Conservation (phyloP, 1,284 basidiomycete species). For the Puccinia horiana region DNA sequence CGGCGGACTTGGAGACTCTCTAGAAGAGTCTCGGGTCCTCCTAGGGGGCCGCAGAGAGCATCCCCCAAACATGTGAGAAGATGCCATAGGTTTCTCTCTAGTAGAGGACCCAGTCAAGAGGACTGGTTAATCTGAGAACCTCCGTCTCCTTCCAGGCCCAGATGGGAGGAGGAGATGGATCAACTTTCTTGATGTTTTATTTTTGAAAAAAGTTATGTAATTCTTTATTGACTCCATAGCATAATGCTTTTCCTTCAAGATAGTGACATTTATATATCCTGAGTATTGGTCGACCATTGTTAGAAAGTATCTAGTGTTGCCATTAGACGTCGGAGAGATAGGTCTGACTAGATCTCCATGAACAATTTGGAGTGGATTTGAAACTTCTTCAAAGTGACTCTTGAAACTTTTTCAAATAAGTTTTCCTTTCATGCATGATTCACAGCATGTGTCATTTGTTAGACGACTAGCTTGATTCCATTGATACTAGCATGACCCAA, state of each 20-base stretch:
- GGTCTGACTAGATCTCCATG: not conserved
- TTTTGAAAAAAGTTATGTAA: too few relatives aligned
- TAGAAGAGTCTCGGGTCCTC: too few relatives aligned
- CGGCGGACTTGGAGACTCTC: too few relatives aligned
- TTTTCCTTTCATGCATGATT: slow-evolving; percentile 10
- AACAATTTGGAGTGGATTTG: not conserved
- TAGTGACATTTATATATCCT: not conserved
- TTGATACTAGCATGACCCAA: not conserved
- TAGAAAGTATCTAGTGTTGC: not conserved
- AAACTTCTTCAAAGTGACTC: too few relatives aligned
- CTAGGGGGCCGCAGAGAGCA: too few relatives aligned
- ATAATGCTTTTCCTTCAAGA: not conserved
- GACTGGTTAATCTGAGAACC: too few relatives aligned
- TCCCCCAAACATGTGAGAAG: too few relatives aligned
- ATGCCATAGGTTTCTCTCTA: too few relatives aligned
- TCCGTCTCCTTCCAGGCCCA: too few relatives aligned
- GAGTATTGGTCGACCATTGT: not conserved
- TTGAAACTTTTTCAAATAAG: not conserved
- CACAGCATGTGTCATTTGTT: not conserved
- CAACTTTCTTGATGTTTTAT: too few relatives aligned
- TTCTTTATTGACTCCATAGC: not conserved
- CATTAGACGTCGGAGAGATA: not conserved
- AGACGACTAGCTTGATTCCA: not conserved
- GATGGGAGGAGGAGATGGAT: too few relatives aligned
- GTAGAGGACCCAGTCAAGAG: too few relatives aligned